These are phyloP conservation scores for Mucor sp. DNA, from an alignment of 371 early-diverging fungal species.

Conservation along the genomic window DNA sequence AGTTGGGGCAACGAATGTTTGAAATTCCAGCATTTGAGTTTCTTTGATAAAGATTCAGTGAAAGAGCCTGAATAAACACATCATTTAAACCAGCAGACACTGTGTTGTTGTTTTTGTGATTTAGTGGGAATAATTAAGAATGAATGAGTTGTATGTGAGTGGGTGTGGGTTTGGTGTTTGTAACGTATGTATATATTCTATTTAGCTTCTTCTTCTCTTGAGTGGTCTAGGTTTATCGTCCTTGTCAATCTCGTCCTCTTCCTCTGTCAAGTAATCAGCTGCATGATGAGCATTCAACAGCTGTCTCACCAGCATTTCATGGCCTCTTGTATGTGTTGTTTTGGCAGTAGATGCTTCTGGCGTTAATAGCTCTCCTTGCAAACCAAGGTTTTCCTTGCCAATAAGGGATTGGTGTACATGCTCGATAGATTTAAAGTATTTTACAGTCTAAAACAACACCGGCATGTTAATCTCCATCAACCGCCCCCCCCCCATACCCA, in stretches of 20 bases:
- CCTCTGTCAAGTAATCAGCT: slow-evolving; percentile 5
- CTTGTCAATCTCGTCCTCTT: slow-evolving; percentile 14
- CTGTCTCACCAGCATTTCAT: slow-evolving; percentile 12
- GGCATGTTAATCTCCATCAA: slow-evolving; percentile 65
- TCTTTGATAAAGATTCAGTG: slow-evolving; percentile 21
- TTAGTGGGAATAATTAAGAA: background rate
- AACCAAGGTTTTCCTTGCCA: slow-evolving; percentile 47
- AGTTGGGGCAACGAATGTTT: slow-evolving; percentile 82
- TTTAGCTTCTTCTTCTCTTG: slow-evolving; percentile 16
- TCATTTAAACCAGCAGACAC: too few relatives aligned
- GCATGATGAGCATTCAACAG: slow-evolving; percentile 1
- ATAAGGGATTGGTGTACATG: slow-evolving; percentile 80
- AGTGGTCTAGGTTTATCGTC: slow-evolving; percentile 18
- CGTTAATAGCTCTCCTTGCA: slow-evolving; percentile 49
- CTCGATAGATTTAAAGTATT: slow-evolving; percentile 66
- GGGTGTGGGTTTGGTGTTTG: too few relatives aligned
- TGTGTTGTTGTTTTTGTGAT: background rate
- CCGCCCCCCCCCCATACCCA: slow-evolving; percentile 24
- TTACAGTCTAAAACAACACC: slow-evolving; percentile 60
- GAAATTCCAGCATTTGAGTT: slow-evolving; percentile 55
- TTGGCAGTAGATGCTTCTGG: slow-evolving; percentile 14
- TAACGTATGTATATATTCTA: background rate
- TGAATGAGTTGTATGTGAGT: background rate
- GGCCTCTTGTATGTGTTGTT: slow-evolving; percentile 6
- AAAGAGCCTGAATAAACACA: too few relatives aligned